Evolutionary conservation across 2,329 filamentous ascomycete species (phyloP), one percentile per base, ranked within the genome.

Genomic region (Pezicula rhizophila): DNA sequence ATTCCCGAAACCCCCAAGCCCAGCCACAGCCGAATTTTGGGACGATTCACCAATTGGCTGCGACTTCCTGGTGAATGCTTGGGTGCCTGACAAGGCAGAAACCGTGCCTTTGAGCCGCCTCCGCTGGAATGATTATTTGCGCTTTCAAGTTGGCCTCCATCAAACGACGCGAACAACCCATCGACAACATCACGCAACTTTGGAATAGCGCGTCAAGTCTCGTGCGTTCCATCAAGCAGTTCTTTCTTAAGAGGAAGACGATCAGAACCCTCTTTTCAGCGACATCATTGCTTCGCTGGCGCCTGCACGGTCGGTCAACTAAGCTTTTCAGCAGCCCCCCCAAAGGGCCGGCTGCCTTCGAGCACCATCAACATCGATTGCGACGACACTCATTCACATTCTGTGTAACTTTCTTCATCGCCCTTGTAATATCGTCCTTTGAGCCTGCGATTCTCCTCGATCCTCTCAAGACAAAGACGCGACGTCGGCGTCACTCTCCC

Each of bases 231-330:
- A 54, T 50, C 51, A 45, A 33, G 52, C 52, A 52, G 47, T 54
- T 56, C 58, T 64, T 64, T 62, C 60, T 59, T 49, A 33, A 50
- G 53, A 56, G 58, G 51, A 62, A 63, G 60, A 65, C 54, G 46
- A 46, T 51, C 49, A 43, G 31, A 46, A 58, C 58, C 55, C 50
- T 60, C 57, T 46, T 62, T 60, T 51, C 51, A 40, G 46, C 51
- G 23, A 55, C 52, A 34, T 45, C 48, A 46, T 52, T 48, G 50
- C 52, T 35, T 53, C 53, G 49, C 50, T 60, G 50, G 52, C 57
- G 50, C 47, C 40, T 45, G 50, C 50, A 51, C 57, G 49, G 55
- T 60, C 50, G 43, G 53, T 51, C 23, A 52, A 47, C 46, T 52
- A 49, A 60, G 52, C 50, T 57, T 53, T 52, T 55, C 52, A 52